Percentiles rank a stretch among this genome's conserved stretches.
phyloP scores from a whole-genome alignment of 1,139 yeast species.

The Sugiyamaella xylanicola region DNA sequence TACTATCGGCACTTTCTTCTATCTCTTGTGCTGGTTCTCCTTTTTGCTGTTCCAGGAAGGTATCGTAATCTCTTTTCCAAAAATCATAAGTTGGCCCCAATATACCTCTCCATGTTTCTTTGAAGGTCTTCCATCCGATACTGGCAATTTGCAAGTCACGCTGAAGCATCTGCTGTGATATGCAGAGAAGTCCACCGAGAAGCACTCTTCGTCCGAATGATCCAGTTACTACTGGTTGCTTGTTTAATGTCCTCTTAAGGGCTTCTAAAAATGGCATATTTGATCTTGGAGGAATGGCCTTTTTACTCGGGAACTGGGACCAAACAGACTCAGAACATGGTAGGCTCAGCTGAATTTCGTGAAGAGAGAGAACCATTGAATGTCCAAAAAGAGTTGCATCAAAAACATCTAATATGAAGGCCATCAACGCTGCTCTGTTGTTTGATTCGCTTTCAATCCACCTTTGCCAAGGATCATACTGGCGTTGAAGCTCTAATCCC shows the following conservation, averaged over 20 bases:
- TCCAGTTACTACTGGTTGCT: constrained; percentile 52
- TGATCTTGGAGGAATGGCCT: constrained; percentile 35
- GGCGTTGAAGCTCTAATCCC: constrained; percentile 34
- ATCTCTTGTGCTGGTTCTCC: constrained; percentile 12
- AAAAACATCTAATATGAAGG: constrained; percentile 74
- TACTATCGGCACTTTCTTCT: not conserved
- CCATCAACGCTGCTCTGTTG: constrained; percentile 76
- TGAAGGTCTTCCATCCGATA: constrained; percentile 45
- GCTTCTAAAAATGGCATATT: constrained; percentile 51
- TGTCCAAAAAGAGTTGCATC: constrained; percentile 84
- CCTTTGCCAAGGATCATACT: constrained; percentile 47
- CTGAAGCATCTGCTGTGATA: constrained; percentile 76
- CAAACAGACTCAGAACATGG: constrained; percentile 82
- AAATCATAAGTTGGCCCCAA: constrained; percentile 63
- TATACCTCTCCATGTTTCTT: constrained; percentile 63
- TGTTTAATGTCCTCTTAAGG: constrained; percentile 57
- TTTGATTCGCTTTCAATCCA: constrained; percentile 81
- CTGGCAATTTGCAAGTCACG: constrained; percentile 59
- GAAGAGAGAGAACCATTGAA: constrained; percentile 64
- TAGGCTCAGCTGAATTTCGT: constrained; percentile 67
- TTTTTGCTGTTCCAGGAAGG: constrained; percentile 3
- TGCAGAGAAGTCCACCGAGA: constrained; percentile 68
- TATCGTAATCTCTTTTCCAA: constrained; percentile 46
- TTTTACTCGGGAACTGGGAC: constrained; percentile 52
- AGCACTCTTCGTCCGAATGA: constrained; percentile 66